phyloP scores from a whole-genome alignment of 768 basidiomycete species.

The Lactarius evosmus region DNA sequence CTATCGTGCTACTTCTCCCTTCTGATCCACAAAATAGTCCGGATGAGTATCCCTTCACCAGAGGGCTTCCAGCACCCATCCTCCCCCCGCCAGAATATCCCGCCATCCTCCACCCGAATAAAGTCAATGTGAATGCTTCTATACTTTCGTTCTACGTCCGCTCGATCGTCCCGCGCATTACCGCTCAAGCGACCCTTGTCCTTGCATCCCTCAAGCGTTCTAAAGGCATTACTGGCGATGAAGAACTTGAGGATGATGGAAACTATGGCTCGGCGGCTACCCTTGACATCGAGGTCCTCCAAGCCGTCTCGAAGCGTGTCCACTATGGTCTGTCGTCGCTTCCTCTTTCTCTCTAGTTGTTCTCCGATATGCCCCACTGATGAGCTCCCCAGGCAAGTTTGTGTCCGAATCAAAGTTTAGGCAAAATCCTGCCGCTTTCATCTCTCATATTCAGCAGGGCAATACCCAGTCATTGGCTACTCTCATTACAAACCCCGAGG shows the following conservation, averaged over 20 bases:
- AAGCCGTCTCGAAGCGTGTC: conserved; percentile 95
- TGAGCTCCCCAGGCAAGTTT: conserved; percentile 74
- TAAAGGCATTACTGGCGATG: conserved; percentile 61
- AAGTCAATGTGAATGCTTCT: conserved; percentile 79
- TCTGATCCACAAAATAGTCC: conserved; percentile 52
- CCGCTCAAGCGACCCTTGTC: conserved; percentile 62
- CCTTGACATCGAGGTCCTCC: conserved; percentile 93
- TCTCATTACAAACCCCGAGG: conserved; percentile 96
- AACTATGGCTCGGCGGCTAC: conserved; percentile 97
- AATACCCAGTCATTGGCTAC: conserved; percentile 76
- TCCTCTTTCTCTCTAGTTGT: neutral
- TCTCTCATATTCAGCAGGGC: conserved; percentile 84
- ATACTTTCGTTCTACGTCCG: conserved; percentile 89
- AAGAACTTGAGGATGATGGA: conserved; percentile 86
- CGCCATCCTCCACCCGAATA: conserved; percentile 71
- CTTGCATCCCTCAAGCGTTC: conserved; percentile 65
- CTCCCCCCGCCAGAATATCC: conserved; percentile 73
- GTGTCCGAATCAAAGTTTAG: conserved; percentile 97
- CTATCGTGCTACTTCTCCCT: neutral
- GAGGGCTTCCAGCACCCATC: conserved; percentile 76
- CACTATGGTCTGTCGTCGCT: conserved; percentile 75
- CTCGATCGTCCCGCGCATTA: conserved; percentile 86
- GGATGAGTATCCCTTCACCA: conserved; percentile 95
- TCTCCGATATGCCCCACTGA: conserved; percentile 7
- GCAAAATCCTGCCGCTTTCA: conserved; percentile 79